These are phyloP conservation scores for Chalaropsis thielavioides DNA, from an alignment of 2,329 filamentous ascomycete genomes.

Conservation along the genomic window DNA sequence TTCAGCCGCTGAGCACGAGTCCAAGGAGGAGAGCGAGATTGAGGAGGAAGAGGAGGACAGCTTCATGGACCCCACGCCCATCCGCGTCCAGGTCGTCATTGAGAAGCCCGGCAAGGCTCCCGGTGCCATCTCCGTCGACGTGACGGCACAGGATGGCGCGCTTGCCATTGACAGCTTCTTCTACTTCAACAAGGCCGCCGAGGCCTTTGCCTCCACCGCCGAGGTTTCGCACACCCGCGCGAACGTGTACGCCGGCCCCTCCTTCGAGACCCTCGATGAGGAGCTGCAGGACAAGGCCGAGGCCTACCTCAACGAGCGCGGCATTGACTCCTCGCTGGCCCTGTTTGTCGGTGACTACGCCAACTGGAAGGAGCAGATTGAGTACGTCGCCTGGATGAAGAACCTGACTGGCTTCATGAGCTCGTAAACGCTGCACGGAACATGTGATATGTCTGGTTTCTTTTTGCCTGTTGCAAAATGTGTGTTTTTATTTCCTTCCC, in stretches of 20 bases:
- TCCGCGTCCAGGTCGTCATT: constrained; percentile 70
- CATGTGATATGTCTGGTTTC: background rate
- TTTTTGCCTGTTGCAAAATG: background rate
- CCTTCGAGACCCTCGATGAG: constrained; percentile 88
- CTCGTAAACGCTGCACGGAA: constrained; percentile 46
- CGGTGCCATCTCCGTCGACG: constrained; percentile 76
- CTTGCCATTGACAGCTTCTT: constrained; percentile 84
- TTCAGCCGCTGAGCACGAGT: constrained; percentile 34
- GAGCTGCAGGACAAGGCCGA: constrained; percentile 87
- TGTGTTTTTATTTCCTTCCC: background rate
- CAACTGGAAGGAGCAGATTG: constrained; percentile 95
- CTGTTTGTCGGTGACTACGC: constrained; percentile 93
- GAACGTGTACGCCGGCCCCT: constrained; percentile 75
- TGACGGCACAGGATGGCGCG: constrained; percentile 69
- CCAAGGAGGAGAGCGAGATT: constrained; percentile 39
- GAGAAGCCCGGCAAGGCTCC: constrained; percentile 60
- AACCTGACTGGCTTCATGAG: constrained; percentile 61
- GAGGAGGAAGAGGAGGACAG: constrained; percentile 36
- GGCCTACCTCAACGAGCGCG: constrained; percentile 87
- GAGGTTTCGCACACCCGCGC: constrained; percentile 65
- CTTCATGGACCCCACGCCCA: constrained; percentile 45
- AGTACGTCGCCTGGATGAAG: constrained; percentile 83
- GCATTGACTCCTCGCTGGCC: constrained; percentile 73
- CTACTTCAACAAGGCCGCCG: constrained; percentile 64
- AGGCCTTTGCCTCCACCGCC: constrained; percentile 61